These are phyloP conservation scores for Aspergillus uvarum DNA, from an alignment of 2,329 filamentous ascomycete genomes.

Conservation along the genomic window DNA sequence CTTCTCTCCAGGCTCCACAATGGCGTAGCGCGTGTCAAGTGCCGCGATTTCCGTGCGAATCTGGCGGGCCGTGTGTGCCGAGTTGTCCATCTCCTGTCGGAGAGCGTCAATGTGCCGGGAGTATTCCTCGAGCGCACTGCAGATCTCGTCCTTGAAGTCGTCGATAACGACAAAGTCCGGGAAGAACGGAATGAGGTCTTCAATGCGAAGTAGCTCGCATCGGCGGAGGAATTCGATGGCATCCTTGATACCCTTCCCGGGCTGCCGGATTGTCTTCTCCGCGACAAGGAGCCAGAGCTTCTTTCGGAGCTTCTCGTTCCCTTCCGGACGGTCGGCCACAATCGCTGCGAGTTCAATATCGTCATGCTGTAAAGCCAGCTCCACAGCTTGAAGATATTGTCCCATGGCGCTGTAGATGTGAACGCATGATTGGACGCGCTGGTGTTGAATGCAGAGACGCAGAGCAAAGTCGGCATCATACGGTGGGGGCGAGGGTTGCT, in stretches of 20 bases:
- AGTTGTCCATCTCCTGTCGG: conserved; percentile 94
- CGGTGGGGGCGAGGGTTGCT: conserved; percentile 77
- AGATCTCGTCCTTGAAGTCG: conserved; percentile 99
- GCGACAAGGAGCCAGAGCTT: conserved; percentile 94
- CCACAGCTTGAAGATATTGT: conserved; percentile 89
- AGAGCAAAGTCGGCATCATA: conserved; percentile 97
- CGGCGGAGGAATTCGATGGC: conserved; percentile 92
- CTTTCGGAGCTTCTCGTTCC: conserved; percentile 78
- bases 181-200: conserved; percentile 97
- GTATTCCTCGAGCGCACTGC: conserved; percentile 88
- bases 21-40: conserved; percentile 85
- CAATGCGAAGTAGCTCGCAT: conserved; percentile 88
- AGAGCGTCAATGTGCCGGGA: conserved; percentile 83
- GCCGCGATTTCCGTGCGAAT: conserved; percentile 87
- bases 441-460: conserved; percentile 89
- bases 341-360: conserved; percentile 86
- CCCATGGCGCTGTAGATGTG: conserved; percentile 98
- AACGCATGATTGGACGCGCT: conserved; percentile 88
- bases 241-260: conserved; percentile 82
- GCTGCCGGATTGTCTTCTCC: conserved; percentile 80
- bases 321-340: conserved; percentile 80
- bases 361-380: conserved; percentile 84
- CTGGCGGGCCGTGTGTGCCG: conserved; percentile 79
- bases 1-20: conserved; percentile 92
- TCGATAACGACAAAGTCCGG: conserved; percentile 98